Evolutionary conservation across 1,139 yeast genomes (phyloP), one percentile per base, ranked within the genome.

Genomic region (Scheffersomyces lignicola): DNA sequence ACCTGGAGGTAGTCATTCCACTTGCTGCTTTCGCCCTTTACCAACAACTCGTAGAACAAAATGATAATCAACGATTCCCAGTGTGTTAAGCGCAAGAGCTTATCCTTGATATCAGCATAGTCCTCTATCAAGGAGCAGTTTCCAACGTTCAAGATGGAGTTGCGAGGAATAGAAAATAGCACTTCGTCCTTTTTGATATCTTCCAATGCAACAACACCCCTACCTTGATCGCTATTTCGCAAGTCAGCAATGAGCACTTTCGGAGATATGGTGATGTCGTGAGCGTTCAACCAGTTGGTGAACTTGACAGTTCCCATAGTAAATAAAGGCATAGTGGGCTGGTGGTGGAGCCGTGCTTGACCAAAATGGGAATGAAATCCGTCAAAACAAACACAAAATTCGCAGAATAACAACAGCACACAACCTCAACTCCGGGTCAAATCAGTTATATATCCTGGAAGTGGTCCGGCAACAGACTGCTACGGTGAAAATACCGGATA

Each of bases 31-130:
- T 59, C 62, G 4, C 68, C 64, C 28, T 62, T 48, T 34, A 59
- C 61, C 43, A 68, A 53, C 32, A 62, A 37, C 50, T 86, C 94
- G 49, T 77, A 80, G 36, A 83, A 61, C 47, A 90, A 65, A 14
- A 80, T 71, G 27, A 87, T 56, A 34, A 90, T 82, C 40, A 90
- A 62, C 1, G 83, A 77, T 40, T 84, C 83, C 97, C 97, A 90
- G 29, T 82, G 83, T 39, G 73, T 76, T 34, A 80, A 60, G 5
- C 60, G 59, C 13, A 66, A 47, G 7, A 80, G 58, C 16, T 60
- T 61, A 5, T 58, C 63, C 16, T 51, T 54, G 11, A 52, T 14
- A 3, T 60, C 59, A 0, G 73, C 66, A 16, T 49, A 49, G 12
- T 69, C 61, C 3, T 48, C 35, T 1, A 65, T 45, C 16, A 83